Base-by-base conservation (phyloP, 306 rosid genomes). In the Herpetospermum pedunculosum region DNA sequence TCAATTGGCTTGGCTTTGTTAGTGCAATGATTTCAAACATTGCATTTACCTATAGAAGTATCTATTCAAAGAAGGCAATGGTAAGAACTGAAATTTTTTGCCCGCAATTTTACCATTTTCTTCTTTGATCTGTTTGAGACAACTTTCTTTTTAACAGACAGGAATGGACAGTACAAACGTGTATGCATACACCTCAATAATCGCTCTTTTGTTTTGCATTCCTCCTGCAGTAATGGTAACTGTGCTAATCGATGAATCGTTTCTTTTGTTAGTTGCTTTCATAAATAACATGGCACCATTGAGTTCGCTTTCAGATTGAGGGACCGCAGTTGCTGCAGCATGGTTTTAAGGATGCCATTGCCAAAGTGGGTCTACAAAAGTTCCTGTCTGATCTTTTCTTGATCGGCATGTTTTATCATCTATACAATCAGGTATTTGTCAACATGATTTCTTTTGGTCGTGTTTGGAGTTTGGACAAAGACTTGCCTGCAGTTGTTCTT, bases 11-110 rank as follows among this genome's bases (percentile, higher is more conserved):
- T 15, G 98, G 98, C 30, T 93, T 93, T 78, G 77, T 85, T 34
- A 93, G 97, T 81, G 98, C 98, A 21, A 93, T 93, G 98, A 82
- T 93, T 81, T 93, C 97, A 70, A 93, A 93, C 81, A 86, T 93
- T 74, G 87, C 98, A 34, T 93, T 93, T 78, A 90, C 98, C 49
- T 93, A 93, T 83, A 77, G 98, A 79, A 93, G 98, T 58, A 86
- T 93, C 75, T 93, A 93, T 60, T 89, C 96, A 3, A 87, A 89
- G 83, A 87, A 87, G 76, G 92, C 96, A 75, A 89, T 87, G 96
- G 96, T 89, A 82, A 81, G 70, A 29, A 38, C 14, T 76, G 69
- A n/a, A 30, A 8, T 6, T 41, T 21, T 43, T 59, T 12, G 57
- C 69, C 43, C 63, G 23, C 9, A 4, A 40, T 28, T 58, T 55